These are phyloP conservation scores for Tetradesmus lagerheimii DNA, from an alignment of 139 green algal genomes.

Conservation along the genomic window DNA sequence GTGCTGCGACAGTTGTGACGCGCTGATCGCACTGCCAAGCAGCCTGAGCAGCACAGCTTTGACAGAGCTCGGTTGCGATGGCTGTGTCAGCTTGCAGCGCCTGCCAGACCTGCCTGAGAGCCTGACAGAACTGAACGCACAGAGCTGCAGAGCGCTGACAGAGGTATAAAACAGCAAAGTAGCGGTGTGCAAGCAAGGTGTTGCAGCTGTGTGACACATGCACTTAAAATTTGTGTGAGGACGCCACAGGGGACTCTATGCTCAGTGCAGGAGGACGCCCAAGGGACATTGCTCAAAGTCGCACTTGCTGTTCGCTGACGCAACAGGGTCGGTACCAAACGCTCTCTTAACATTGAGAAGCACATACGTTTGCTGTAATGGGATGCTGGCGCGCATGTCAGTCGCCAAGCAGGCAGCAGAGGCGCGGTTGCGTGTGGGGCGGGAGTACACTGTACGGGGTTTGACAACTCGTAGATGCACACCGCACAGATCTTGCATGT, in stretches of 20 bases:
- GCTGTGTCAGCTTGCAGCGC: neutral
- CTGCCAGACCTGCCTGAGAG: neutral
- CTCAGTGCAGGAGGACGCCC: no score
- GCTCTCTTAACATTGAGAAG: neutral
- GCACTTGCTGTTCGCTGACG: neutral
- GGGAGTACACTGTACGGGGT: no score
- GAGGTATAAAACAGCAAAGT: neutral
- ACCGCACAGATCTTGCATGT: no score
- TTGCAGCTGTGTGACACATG: no score
- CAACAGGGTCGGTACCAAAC: neutral
- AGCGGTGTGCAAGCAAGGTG: no score
- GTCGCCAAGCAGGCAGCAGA: neutral
- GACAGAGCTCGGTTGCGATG: neutral
- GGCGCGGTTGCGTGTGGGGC: no score
- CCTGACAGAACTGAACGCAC: neutral
- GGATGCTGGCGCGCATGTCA: neutral
- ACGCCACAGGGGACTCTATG: neutral
- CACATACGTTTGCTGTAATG: neutral
- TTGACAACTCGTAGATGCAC: no score
- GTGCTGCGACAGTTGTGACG: neutral
- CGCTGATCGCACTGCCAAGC: neutral
- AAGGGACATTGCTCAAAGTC: neutral
- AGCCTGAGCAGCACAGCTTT: neutral
- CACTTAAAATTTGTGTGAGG: neutral
- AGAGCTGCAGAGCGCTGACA: neutral